Evolutionary conservation across 2,329 filamentous ascomycete genomes (phyloP), one percentile per base, ranked within the genome.

Genomic region (Aspergillus sp.): DNA sequence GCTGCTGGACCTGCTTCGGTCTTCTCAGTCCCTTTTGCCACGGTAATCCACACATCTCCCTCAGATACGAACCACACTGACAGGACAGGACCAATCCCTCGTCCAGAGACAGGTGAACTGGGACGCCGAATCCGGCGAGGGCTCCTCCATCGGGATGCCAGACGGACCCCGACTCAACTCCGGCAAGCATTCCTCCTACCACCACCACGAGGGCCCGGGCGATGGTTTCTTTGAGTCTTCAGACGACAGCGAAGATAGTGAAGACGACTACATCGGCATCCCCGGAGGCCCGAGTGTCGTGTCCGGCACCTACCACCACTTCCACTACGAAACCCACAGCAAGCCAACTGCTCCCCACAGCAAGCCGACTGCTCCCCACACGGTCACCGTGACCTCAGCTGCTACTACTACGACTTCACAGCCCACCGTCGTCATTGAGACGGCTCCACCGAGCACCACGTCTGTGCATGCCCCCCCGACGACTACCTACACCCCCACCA

Each of bases 1-100:
- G 58, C 65, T 41, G 55, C 65, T 25, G 61, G 60, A 40, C 67
- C 67, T 31, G 53, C 61, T 17, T 53, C 60, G 2, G 65, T 67
- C 14, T 56, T 71, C 20, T 55, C 67, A n/a, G 61, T 56, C n/a
- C 67, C 67, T 13, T 55, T 64, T 42, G 6, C 58, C 47, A 44
- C 62, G 49, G 64, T 64, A 57, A 47, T 55, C 1, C 25, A 29
- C 25, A 2, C 25, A 52, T 11, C 6, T 20, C 14, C 29, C 25
- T 21, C n/a, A 5, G n/a, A 21, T 34, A 4, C 14, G 23, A n/a
- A 17, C 16, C 19, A 21, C 10, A 42, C 45, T 57, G 58, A 58
- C 56, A 45, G 36, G n/a, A 40, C n/a, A 47, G 32, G 14, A 43
- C 16, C 25, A 43, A 29, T 47, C 16, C 31, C 17, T 50, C 20